Evolutionary conservation across 164 flowering plant species (phyloP).

Genomic region (Chloranthus sessilifolius): DNA sequence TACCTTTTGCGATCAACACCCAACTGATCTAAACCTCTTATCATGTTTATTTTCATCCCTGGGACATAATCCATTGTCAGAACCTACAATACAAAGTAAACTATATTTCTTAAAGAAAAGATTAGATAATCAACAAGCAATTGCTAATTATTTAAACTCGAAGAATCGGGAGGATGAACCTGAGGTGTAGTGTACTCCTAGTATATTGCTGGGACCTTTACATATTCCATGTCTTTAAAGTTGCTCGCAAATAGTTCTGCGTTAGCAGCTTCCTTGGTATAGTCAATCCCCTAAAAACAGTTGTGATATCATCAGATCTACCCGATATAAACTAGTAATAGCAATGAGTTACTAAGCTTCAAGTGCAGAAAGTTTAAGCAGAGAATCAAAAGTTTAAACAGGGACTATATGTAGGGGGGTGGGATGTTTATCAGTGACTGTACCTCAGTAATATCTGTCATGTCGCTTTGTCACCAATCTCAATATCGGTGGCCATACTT

Average conservation of each 20-base stretch:
- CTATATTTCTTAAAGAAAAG: slow-evolving; percentile 4
- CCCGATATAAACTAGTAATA: no score
- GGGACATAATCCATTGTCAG: slow-evolving; percentile 99
- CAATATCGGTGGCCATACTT: no score
- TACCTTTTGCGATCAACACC: slow-evolving; percentile 93
- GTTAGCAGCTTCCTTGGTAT: slow-evolving; percentile 94
- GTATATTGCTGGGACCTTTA: slow-evolving; percentile 74
- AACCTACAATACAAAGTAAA: slow-evolving; percentile 42
- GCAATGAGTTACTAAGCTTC: no score
- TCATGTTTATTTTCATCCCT: slow-evolving; percentile 93
- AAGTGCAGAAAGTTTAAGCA: no score
- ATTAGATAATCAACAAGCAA: neutral
- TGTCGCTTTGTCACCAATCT: no score
- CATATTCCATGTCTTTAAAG: slow-evolving; percentile 79
- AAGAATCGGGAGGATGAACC: slow-evolving; percentile 34
- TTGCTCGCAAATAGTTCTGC: slow-evolving; percentile 84
- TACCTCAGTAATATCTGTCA: no score
- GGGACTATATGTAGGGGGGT: no score
- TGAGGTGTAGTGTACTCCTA: slow-evolving; percentile 97
- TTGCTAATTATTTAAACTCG: neutral
- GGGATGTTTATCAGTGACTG: no score
- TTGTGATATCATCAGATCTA: slow-evolving; percentile 7
- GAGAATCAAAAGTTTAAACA: no score
- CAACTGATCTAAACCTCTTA: slow-evolving; percentile 82
- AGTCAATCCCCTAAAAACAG: slow-evolving; percentile 84